Base-by-base conservation (phyloP, 1,284 basidiomycete genomes). In the Moesziomyces antarcticus region DNA sequence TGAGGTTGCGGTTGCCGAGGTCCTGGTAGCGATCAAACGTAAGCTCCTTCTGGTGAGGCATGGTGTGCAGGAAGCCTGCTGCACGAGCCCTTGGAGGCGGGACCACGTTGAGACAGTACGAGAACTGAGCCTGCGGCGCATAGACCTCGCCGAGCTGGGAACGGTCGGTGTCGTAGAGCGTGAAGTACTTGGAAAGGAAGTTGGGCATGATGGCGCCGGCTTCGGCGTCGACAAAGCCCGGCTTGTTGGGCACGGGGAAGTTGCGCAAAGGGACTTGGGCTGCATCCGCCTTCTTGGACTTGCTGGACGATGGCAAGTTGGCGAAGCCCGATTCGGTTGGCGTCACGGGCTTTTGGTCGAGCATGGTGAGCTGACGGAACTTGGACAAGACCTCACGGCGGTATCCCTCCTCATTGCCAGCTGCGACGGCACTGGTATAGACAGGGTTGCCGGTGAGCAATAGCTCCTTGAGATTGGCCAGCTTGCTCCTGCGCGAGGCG, bases 121-220 rank as follows among this genome's bases (percentile, higher is more conserved):
- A 96, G 81, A 97, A 94, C 11, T 93, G 94, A 14, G 95, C 92
- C 41, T 89, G 86, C 0, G 91, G 89, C 66, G 92, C 89, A 83
- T 98, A 99, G 8, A 88, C 93, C 48, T 91, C 87, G 40, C 89
- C 78, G 7, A 97, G 88, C 3, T 88, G 86, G 0, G 87, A 85
- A 25, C 96, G 90, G 73, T 92, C 89, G 27, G 86, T 87, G 85
- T 99, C 96, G 83, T 92, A 96, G 2, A 90, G 85, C 3, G 90
- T 88, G 85, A 97, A 96, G 85, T 21, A 56, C 90, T 91, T 89
- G 72, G 89, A 87, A 52, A 94, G 88, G 86, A 95, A 95, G 67
- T 87, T 89, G 82, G 89, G 91, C 68, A 85, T 81, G 30, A 87
- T 85, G 11, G 89, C 88, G 68, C 90, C 89, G 14, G 91, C 81